Base-by-base conservation (phyloP, 1,284 basidiomycete species). In the Trichosporon ovoides region DNA sequence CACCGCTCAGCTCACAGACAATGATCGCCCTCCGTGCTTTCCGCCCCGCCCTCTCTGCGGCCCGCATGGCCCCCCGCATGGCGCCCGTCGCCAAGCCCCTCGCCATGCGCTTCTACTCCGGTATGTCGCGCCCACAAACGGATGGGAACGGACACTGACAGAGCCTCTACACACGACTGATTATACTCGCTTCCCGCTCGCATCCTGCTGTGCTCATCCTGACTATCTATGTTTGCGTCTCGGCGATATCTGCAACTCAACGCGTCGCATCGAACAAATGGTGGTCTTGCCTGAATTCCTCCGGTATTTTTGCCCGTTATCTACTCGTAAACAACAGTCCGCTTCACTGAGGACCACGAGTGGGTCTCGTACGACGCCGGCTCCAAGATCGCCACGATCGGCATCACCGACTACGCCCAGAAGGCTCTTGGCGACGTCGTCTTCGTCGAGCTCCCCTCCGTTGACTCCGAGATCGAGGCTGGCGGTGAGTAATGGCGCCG, bases 371-470 rank as follows among this genome's bases (percentile, higher is more conserved):
- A 85, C 75, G 93, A 98, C 75, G 84, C 88, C 61, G 76, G 79
- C 51, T 89, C 88, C 46, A 86, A 87, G 58, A 70, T 93, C 53
- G 96, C 92, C 40, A 88, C 84, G 9, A 82, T 98, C 43, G 86
- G 86, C 46, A 93, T 99, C 75, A 98, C 96, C 20, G 83, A 97
- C 76, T 90, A 97, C 75, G 95, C 95, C 4, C 93, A 98, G 76
- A 84, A 86, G 58, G 86, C 87, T 52, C 83, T 99, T 3, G 96
- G 95, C 24, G 96, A 99, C 77, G 92, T 98, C 58, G 95, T 98
- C 52, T 99, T 92, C 79, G 92, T 98, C 57, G 96, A 98, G 77
- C 83, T 98, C 56, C 91, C 92, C 3, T 67, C 77, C 13, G 74
- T 83, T n/a, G 91, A 88, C 10, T 81, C 83, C 2, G 78, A 84